Evolutionary conservation across 2,329 filamentous ascomycete species (phyloP), one percentile per base, ranked within the genome.

Genomic region (Periglandula ipomoeae): DNA sequence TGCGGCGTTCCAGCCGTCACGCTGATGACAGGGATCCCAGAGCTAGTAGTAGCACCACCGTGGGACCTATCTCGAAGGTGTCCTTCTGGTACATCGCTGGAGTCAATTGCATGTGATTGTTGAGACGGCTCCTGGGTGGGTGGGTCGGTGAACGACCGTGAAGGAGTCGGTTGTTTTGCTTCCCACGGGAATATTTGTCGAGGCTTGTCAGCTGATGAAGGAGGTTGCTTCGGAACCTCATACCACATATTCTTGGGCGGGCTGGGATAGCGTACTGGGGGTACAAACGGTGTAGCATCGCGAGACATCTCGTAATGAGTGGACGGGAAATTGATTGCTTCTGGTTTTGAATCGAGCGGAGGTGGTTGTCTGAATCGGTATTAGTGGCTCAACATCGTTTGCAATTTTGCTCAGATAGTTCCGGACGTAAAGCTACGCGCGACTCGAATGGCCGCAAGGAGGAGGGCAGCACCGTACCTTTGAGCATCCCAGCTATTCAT

Each of bases 161-260:
- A 71, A 5, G 81, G 70, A 58, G 73, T 79, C 11, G 84, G 75
- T 52, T 78, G 79, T 50, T 82, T 71, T 38, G 67, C 69, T 65
- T 98, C 93, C 93, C 93, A 98, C 0, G 93, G 93, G 65, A 98
- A 98, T 44, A 97, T 83, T 3, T 82, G 76, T 43, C 77, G 75
- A 13, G 82, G 78, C 52, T 71, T 77, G 54, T 82, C 72, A 39
- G 75, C 56, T n/a, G 61, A 58, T 22, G 65, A 70, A 43, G 79
- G 74, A 20, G 80, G 79, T 50, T 79, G 75, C 53, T 75, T 80
- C 5, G 89, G 89, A 32, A 94, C 78, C 58, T 91, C 73, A 62
- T 93, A 95, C 76, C 85, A 93, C 87, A 95, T 90, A 60, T 90
- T 79, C 64, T 78, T 85, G 0, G 90, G 89, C 17, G 89, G 87